These are phyloP conservation scores for Dryas alaskensis DNA, from an alignment of 306 rosid genomes.

Conservation along the genomic window DNA sequence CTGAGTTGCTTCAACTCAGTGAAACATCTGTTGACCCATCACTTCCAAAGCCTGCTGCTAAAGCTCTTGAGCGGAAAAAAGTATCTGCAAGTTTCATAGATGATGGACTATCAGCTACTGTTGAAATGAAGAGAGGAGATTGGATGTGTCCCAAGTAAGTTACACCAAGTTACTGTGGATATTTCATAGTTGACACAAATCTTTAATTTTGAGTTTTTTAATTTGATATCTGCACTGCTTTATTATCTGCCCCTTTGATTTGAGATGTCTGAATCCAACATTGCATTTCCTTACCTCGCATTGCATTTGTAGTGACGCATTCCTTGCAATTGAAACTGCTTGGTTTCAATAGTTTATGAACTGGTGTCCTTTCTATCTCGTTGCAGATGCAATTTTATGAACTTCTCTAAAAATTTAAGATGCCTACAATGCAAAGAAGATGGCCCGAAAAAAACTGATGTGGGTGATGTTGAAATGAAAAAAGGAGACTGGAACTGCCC, in stretches of 20 bases:
- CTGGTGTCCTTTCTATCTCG: conserved; percentile 21
- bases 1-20: conserved; percentile 63
- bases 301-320: conserved; percentile 9
- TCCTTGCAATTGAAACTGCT: conserved; percentile 18
- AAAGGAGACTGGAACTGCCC: conserved; percentile 86
- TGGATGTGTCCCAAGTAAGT: conserved; percentile 93
- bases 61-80: conserved; percentile 27
- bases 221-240: conserved; percentile 11
- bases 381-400: conserved; percentile 80
- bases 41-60: conserved; percentile 38
- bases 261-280: background rate
- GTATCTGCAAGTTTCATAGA: conserved; percentile 22
- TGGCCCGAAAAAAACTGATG: conserved; percentile 45
- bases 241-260: background rate
- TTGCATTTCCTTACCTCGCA: background rate
- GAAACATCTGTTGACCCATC: conserved; percentile 50
- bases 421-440: conserved; percentile 66
- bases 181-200: background rate
- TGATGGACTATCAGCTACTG: conserved; percentile 31
- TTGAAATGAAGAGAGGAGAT: conserved; percentile 75
- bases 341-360: conserved; percentile 13
- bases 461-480: conserved; percentile 45
- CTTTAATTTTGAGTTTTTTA: conserved; percentile 11
- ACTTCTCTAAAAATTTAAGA: conserved; percentile 57
- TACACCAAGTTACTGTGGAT: conserved; percentile 7